These are phyloP conservation scores for Fagopyrum homotropicum DNA, from an alignment of 148 eudicot genomes.

Conservation along the genomic window DNA sequence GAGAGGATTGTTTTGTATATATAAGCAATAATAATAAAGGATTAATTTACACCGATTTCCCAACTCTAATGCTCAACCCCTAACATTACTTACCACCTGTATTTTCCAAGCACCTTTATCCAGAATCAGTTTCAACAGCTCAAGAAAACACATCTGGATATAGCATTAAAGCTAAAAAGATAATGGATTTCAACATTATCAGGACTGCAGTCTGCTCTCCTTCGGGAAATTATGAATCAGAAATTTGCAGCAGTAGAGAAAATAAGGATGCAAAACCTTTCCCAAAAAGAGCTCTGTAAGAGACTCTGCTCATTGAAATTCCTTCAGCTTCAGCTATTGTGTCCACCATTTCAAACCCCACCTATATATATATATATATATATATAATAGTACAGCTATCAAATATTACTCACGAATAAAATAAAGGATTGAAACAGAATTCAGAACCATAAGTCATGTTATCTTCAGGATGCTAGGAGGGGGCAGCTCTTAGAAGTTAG, in stretches of 20 bases:
- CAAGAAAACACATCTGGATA: background rate
- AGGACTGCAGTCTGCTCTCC: background rate
- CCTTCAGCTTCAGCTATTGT: slow-evolving; percentile 84
- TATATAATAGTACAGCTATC: background rate
- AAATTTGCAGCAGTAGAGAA: background rate
- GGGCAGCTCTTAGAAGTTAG: background rate
- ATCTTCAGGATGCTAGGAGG: background rate
- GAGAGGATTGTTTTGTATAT: background rate
- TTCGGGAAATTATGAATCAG: background rate
- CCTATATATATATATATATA: slow-evolving; percentile 32
- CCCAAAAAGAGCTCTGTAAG: slow-evolving; percentile 68
- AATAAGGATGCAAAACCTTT: slow-evolving; percentile 42
- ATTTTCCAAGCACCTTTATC: background rate
- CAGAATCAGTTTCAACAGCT: background rate
- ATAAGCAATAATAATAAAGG: no score
- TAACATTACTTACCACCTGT: background rate
- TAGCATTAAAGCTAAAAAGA: background rate
- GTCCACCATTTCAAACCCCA: slow-evolving; percentile 92
- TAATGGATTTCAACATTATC: background rate
- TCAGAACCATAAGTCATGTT: background rate
- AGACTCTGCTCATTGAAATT: slow-evolving; percentile 55
- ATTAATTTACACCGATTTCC: background rate
- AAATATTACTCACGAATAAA: no score
- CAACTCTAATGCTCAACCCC: background rate
- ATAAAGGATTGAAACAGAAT: background rate